Evolutionary conservation across 495 filamentous ascomycete species (phyloP).

Genomic region (Geoglossum glabrum): DNA sequence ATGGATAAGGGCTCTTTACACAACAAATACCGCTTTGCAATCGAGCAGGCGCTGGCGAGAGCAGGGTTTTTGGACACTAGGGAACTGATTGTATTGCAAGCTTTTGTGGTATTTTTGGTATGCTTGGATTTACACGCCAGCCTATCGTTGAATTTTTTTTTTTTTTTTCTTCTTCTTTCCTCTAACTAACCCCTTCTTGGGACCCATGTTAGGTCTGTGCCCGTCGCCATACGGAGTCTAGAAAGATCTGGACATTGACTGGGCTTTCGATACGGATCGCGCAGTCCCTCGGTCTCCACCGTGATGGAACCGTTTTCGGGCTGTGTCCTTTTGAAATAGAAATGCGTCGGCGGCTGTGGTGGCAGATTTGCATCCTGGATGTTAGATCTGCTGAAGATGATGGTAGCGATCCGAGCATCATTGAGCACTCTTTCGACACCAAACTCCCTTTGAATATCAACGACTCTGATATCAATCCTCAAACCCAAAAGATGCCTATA

Average conservation of each 20-base stretch:
- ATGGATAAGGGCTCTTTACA: slow-evolving; percentile 34
- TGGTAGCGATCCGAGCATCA: slow-evolving; percentile 56
- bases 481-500: slow-evolving; percentile 36
- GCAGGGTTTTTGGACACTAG: slow-evolving; percentile 57
- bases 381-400: slow-evolving; percentile 39
- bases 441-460: slow-evolving; percentile 41
- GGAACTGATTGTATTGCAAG: slow-evolving; percentile 57
- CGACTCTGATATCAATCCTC: slow-evolving; percentile 51
- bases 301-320: slow-evolving; percentile 10
- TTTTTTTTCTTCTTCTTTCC: not conserved
- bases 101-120: slow-evolving; percentile 52
- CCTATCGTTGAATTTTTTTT: too few species aligned
- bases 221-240: slow-evolving; percentile 1
- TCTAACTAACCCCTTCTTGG: not conserved
- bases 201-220: not conserved
- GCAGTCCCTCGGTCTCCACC: slow-evolving; percentile 24
- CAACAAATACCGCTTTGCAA: slow-evolving; percentile 52
- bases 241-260: slow-evolving; percentile 19
- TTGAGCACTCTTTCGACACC: slow-evolving; percentile 50
- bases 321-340: slow-evolving; percentile 17
- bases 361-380: slow-evolving; percentile 16
- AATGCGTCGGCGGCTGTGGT: slow-evolving; percentile 20
- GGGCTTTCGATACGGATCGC: slow-evolving; percentile 23
- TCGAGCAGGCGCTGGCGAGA: slow-evolving; percentile 58
- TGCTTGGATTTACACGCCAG: slow-evolving; percentile 3